A percentile compares a stretch with the other conserved stretches of the same genome.
phyloP scores from a whole-genome alignment of 2,329 filamentous ascomycete genomes.

The Rugonectria rugulosa region DNA sequence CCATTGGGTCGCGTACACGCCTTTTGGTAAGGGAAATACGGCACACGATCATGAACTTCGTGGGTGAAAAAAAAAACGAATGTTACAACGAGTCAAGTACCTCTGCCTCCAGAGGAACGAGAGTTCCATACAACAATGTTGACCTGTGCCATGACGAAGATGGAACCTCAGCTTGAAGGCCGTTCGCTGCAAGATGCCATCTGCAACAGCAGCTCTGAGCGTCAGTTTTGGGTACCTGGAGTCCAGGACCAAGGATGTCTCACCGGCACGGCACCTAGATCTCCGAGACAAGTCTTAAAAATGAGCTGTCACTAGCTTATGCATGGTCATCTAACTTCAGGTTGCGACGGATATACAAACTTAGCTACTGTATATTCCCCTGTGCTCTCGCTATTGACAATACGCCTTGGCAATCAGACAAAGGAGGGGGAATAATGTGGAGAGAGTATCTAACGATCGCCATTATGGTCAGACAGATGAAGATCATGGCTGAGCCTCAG shows the following conservation, averaged over 20 bases:
- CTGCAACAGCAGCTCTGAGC: neutral
- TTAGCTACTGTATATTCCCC: neutral
- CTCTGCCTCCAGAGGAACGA: too few species aligned
- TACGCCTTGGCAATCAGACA: neutral
- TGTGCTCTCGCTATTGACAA: too few species aligned
- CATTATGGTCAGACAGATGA: slow-evolving; percentile 1
- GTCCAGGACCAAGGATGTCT: neutral
- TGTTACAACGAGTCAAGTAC: too few species aligned
- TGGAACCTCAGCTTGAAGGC: neutral
- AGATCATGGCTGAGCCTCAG: neutral
- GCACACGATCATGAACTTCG: slow-evolving; percentile 18
- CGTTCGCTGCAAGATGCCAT: neutral
- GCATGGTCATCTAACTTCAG: slow-evolving; percentile 12
- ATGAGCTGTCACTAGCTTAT: slow-evolving; percentile 15
- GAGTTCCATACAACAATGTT: too few species aligned
- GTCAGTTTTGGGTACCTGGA: neutral
- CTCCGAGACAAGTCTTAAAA: neutral
- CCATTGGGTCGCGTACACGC: slow-evolving; percentile 27
- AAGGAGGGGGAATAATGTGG: neutral
- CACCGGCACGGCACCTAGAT: neutral
- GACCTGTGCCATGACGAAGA: too few species aligned
- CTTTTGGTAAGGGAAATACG: slow-evolving; percentile 9
- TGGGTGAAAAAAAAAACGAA: neutral
- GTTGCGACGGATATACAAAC: slow-evolving; percentile 3
- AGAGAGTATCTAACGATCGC: slow-evolving; percentile 1